Evolutionary conservation across 2,329 filamentous ascomycete genomes (phyloP).

Genomic region (Colletotrichum chlorophyti): DNA sequence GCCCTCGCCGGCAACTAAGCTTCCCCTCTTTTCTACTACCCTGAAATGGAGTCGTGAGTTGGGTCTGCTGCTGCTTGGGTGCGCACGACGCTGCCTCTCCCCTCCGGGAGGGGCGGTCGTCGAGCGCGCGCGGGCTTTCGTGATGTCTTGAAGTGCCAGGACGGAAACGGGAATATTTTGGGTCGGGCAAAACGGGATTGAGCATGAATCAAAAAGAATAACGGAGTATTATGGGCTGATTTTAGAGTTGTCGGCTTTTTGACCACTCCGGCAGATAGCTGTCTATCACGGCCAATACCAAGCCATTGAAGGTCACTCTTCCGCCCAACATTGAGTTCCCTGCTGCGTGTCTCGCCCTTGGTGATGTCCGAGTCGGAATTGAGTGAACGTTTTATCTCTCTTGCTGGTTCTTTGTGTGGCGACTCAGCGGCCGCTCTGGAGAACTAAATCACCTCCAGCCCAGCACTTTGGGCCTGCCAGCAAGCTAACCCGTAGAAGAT

Average conservation of each 20-base stretch:
- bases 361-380: no score
- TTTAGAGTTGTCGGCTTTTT: constrained; percentile 31
- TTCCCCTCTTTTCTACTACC: constrained; percentile 6
- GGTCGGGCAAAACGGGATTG: constrained; percentile 30
- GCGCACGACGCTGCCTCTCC: neutral
- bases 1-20: constrained; percentile 58
- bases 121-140: constrained; percentile 3
- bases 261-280: constrained; percentile 31
- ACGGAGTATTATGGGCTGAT: constrained; percentile 33
- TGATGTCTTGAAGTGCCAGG: constrained; percentile 27
- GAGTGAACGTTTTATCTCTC: neutral
- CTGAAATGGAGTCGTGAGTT: constrained; percentile 16
- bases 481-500: no score
- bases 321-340: constrained; percentile 25
- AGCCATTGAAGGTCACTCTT: constrained; percentile 31
- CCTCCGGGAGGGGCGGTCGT: neutral
- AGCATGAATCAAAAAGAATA: constrained; percentile 29
- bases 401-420: no score
- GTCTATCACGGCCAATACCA: constrained; percentile 31
- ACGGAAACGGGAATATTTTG: constrained; percentile 24
- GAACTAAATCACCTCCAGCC: no score
- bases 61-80: constrained; percentile 23
- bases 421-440: no score
- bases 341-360: neutral
- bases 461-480: no score